Evolutionary conservation across 176 grass and related monocot genomes (phyloP), one percentile per base, ranked within the genome.

Genomic region (Chloris gayana): DNA sequence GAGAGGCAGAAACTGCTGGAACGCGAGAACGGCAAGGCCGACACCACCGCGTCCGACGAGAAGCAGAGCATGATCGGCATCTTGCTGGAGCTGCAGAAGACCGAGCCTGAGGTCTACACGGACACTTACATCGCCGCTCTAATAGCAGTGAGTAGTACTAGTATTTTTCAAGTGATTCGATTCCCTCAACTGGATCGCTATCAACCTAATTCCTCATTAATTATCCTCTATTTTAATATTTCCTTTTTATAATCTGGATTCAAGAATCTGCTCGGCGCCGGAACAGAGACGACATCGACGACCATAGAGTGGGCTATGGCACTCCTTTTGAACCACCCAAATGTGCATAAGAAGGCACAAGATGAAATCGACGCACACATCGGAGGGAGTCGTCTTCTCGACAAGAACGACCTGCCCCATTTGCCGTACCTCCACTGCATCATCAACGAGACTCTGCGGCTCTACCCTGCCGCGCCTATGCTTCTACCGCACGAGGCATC

Each of bases 301-400:
- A 93, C 86, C 4, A 51, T 87, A 0, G 90, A 97, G 58, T 97
- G 94, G 94, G 86, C 88, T 1, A 89, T 97, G 86, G 61, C 84
- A 7, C 87, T 93, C 0, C 41, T 97, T 1, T 64, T 97, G 33
- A 97, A 88, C 67, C 87, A 97, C 35, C 91, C 91, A 2, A 38
- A 87, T 6, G 19, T 13, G 7, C 81, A 93, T 9, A 70, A 31
- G 5, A 88, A 80, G 51, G 94, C 89, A 0, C 81, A 67, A 11
- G 81, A 71, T 0, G 94, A 97, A 47, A 83, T 97, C 12, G 88
- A 94, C 37, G 50, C 44, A 0, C 5, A 65, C 0, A 27, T 84
- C 68, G 87, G 89, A 67, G 58, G 58, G 58, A 29, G 12, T 8
- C 89, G 88, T 3, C 64, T 91, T 68, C 15, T 91, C 9, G 3